A percentile compares a stretch with the other conserved stretches of the same genome.
These are phyloP conservation scores for Peronosclerospora sorghi DNA, from an alignment of 352 stramenopile genomes.

Conservation along the genomic window DNA sequence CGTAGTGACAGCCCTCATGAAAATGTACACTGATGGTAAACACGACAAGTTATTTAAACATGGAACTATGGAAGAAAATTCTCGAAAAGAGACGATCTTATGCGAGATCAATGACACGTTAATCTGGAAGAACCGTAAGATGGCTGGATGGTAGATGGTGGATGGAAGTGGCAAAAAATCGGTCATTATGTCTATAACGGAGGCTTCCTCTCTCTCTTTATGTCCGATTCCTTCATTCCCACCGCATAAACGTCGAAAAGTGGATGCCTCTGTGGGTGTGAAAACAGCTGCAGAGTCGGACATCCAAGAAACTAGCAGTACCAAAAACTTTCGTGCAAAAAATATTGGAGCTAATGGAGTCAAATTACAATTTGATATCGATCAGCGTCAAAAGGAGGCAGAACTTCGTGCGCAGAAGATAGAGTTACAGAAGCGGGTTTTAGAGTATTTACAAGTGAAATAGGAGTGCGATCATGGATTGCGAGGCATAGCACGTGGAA, in stretches of 20 bases:
- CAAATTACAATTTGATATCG: slow-evolving; percentile 79
- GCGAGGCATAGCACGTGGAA: too few species aligned
- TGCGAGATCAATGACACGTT: slow-evolving; percentile 44
- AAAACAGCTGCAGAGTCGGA: slow-evolving; percentile 1
- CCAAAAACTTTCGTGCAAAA: slow-evolving; percentile 40
- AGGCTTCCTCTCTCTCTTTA: not conserved
- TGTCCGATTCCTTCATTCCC: not conserved
- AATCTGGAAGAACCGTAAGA: slow-evolving; percentile 40
- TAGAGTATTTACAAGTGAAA: slow-evolving; percentile 77
- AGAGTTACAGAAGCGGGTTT: slow-evolving; percentile 68
- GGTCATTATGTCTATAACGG: slow-evolving; percentile 7
- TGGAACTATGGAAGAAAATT: slow-evolving; percentile 53
- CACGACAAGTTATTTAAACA: slow-evolving; percentile 81
- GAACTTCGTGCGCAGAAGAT: slow-evolving; percentile 71
- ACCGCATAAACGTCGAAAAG: slow-evolving; percentile 17
- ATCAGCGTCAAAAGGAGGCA: slow-evolving; percentile 62
- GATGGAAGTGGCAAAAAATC: slow-evolving; percentile 13
- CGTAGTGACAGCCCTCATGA: too few species aligned
- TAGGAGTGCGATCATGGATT: slow-evolving; percentile 8
- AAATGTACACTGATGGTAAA: too few species aligned
- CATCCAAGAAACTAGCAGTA: slow-evolving; percentile 11
- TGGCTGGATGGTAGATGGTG: slow-evolving; percentile 11
- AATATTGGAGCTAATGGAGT: slow-evolving; percentile 62
- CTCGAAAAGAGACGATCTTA: slow-evolving; percentile 53
- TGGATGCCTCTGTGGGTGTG: slow-evolving; percentile 3